These are phyloP conservation scores for Chimonanthus salicifolius DNA, from an alignment of 164 flowering plant genomes.

Conservation along the genomic window DNA sequence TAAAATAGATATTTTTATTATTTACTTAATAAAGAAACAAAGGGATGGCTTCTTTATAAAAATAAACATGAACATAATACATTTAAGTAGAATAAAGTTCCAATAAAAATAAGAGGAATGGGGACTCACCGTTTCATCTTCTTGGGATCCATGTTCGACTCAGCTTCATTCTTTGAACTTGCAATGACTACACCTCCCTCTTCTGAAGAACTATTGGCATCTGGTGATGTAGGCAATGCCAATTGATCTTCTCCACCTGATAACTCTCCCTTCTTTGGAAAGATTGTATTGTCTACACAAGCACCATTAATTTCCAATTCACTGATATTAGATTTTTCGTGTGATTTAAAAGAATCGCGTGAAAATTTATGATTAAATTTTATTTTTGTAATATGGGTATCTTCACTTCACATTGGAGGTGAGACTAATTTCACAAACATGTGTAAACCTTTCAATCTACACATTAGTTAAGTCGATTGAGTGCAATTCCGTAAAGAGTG, in stretches of 20 bases:
- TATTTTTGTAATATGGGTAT: too few species aligned
- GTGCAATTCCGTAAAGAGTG: fast-evolving
- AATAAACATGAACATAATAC: too few species aligned
- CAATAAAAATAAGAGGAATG: neutral
- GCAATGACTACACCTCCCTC: neutral
- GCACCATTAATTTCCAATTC: neutral
- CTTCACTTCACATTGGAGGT: too few species aligned
- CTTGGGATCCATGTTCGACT: neutral
- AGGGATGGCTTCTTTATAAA: too few species aligned
- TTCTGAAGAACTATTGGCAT: neutral
- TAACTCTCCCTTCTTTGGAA: neutral
- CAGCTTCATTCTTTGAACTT: neutral
- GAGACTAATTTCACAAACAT: too few species aligned
- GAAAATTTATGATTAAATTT: neutral
- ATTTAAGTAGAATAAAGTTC: neutral
- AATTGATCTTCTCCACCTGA: neutral
- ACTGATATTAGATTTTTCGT: neutral
- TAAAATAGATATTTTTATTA: too few species aligned
- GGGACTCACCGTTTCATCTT: neutral
- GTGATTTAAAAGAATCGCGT: neutral
- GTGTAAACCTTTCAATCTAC: too few species aligned
- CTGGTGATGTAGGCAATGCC: neutral
- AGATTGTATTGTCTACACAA: neutral
- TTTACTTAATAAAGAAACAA: too few species aligned
- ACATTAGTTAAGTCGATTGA: too few species aligned